Evolutionary conservation across 2,329 filamentous ascomycete genomes (phyloP).

Genomic region (Aspergillus sclerotialis): DNA sequence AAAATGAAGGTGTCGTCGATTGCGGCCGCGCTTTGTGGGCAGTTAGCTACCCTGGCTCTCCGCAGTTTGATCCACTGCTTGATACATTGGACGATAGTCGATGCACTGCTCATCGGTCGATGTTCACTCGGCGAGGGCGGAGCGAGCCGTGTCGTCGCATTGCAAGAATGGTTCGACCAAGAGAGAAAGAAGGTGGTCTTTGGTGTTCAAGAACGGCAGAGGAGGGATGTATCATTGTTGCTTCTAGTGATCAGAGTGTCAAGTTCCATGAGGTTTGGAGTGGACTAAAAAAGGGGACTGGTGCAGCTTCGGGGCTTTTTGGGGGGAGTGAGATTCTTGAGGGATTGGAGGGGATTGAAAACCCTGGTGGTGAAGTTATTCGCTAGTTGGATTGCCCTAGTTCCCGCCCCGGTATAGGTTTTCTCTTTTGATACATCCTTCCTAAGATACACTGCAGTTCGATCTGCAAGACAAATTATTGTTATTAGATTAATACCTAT

Average conservation of each 20-base stretch:
- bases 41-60: constrained; percentile 70
- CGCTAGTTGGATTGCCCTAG: constrained; percentile 42
- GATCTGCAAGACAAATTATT: too few relatives aligned
- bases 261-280: constrained; percentile 95
- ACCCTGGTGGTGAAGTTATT: constrained; percentile 52
- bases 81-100: constrained; percentile 4
- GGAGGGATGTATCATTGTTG: constrained; percentile 84
- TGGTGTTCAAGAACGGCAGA: constrained; percentile 52
- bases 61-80: constrained; percentile 19
- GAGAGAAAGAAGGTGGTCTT: constrained; percentile 46
- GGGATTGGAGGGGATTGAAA: constrained; percentile 68
- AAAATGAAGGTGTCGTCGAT: constrained; percentile 21
- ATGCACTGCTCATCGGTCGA: not conserved
- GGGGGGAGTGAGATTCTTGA: constrained; percentile 83
- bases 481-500: too few relatives aligned
- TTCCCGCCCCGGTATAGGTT: not conserved
- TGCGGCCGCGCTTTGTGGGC: constrained; percentile 65
- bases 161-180: constrained; percentile 20
- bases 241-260: constrained; percentile 83
- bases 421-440: constrained; percentile 4
- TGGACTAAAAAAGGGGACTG: constrained; percentile 50
- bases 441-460: constrained; percentile 1
- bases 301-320: constrained; percentile 54
- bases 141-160: constrained; percentile 5
- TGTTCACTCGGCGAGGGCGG: constrained; percentile 2